Percentiles rank a stretch among this genome's conserved stretches.
Conservation (phyloP, 768 basidiomycete genomes). For the Hemileccinum impolitum region DNA sequence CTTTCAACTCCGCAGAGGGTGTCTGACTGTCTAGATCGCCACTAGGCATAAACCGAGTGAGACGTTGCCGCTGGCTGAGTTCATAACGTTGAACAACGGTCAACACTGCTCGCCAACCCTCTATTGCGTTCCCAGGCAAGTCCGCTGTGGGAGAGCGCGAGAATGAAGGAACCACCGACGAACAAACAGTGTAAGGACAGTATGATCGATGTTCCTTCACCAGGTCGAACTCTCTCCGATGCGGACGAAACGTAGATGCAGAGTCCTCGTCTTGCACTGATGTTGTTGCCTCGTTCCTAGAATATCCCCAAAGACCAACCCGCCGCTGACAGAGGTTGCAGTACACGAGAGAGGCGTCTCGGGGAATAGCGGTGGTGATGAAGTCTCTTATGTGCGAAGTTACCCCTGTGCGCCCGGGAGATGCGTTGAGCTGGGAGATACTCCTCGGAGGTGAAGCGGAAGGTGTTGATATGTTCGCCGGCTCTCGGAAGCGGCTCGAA, state of each 20-base stretch:
- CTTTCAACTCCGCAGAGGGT: conserved; percentile 35
- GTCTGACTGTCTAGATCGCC: conserved; percentile 30
- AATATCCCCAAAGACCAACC: conserved; percentile 75
- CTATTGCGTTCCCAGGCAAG: conserved; percentile 37
- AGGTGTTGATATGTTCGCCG: conserved; percentile 20
- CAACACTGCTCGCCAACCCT: conserved; percentile 83
- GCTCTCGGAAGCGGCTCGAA: conserved; percentile 18
- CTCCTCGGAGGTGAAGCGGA: conserved; percentile 21
- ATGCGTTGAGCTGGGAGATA: conserved; percentile 14
- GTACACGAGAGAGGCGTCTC: conserved; percentile 54
- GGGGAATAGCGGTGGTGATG: conserved; percentile 3
- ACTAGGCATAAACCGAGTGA: conserved; percentile 27
- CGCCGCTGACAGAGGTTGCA: conserved; percentile 75
- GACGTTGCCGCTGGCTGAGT: conserved; percentile 52
- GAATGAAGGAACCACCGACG: conserved; percentile 59
- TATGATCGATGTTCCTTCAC: conserved; percentile 81
- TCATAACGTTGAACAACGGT: conserved; percentile 65
- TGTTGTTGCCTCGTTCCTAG: conserved; percentile 21
- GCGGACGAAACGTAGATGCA: conserved; percentile 20
- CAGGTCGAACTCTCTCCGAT: conserved; percentile 60
- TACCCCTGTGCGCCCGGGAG: conserved; percentile 12
- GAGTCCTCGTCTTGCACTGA: conserved; percentile 11
- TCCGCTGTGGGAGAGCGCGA: conserved; percentile 28
- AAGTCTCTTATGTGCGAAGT: conserved; percentile 8
- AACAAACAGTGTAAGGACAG: conserved; percentile 78